Evolutionary conservation across 2,329 filamentous ascomycete species (phyloP).

Genomic region (Cladosporium velox): DNA sequence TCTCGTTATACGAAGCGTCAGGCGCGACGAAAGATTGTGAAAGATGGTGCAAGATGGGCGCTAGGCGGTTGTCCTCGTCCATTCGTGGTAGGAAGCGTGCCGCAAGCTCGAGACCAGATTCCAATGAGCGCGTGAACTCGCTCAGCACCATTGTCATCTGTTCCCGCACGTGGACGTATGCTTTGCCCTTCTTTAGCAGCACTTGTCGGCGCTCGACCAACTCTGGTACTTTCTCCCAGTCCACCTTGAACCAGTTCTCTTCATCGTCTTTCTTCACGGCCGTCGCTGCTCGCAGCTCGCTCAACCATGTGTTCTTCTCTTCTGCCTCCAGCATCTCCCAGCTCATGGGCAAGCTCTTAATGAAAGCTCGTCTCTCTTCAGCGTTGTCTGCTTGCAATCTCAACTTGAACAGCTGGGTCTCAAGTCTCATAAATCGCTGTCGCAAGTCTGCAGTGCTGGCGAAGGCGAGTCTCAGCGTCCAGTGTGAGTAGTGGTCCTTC

Average conservation of each 20-base stretch:
- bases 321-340: constrained; percentile 81
- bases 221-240: constrained; percentile 91
- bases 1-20: constrained; percentile 75
- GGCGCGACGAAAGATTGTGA: constrained; percentile 94
- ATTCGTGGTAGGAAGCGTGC: constrained; percentile 87
- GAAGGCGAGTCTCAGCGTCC: constrained; percentile 92
- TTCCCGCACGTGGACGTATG: constrained; percentile 85
- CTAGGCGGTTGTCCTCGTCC: constrained; percentile 92
- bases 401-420: constrained; percentile 85
- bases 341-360: constrained; percentile 73
- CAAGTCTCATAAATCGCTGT: constrained; percentile 79
- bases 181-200: constrained; percentile 76
- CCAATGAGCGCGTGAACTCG: constrained; percentile 78
- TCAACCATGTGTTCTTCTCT: constrained; percentile 69
- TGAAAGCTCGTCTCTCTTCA: constrained; percentile 72
- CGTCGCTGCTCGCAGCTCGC: constrained; percentile 63
- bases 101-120: constrained; percentile 84
- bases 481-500: constrained; percentile 97
- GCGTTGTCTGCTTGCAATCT: constrained; percentile 76
- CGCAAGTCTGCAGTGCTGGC: constrained; percentile 87
- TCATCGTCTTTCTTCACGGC: constrained; percentile 64
- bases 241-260: constrained; percentile 91
- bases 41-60: constrained; percentile 75
- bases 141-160: constrained; percentile 86
- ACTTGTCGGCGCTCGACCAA: constrained; percentile 79